Evolutionary conservation across 148 eudicot species (phyloP), one percentile per base, ranked within the genome.

Genomic region (Amaranthus palmeri): DNA sequence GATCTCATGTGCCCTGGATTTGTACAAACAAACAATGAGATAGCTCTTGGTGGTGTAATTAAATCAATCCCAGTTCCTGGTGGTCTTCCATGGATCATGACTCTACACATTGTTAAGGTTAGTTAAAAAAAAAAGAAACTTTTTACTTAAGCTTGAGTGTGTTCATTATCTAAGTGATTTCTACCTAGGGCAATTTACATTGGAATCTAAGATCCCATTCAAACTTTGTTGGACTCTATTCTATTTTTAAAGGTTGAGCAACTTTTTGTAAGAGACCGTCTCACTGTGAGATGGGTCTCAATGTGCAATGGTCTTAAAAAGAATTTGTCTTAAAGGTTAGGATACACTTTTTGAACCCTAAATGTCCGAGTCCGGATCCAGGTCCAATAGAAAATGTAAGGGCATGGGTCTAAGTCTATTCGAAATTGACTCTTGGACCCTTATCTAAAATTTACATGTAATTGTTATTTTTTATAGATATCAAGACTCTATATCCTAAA

Each of bases 1-100:
- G 80, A 77, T 58, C 76, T 77, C 13, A 43, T 45, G 17, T 77
- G 80, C 62, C 80, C 76, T 50, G 80, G 80, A 44, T 77, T 77
- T 40, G 54, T 77, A 58, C 80, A 77, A 59, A 72, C 75, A 1
- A 72, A 72, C 52, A 77, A 66, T 44, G 76, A 71, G 58, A 18
- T 77, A 65, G 76, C 76, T 17, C 65, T 77, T 10, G 80, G 80
- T 72, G 71, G 80, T 43, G 75, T 59, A 10, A 51, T 77, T 53
- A 71, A 58, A 13, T 65, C 80, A 59, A 72, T 77, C 15, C 76
- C 76, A 4, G 72, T 72, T 65, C 80, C 76, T 0, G 80, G 80
- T 18, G 76, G 53, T 47, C 45, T 77, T 66, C 80, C 80, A 18
- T 71, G 76, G 80, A 59, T 65, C 42, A 71, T 77, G 80, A 71